Conservation (phyloP, 306 rosid genomes). For the Cucurbita moschata region DNA sequence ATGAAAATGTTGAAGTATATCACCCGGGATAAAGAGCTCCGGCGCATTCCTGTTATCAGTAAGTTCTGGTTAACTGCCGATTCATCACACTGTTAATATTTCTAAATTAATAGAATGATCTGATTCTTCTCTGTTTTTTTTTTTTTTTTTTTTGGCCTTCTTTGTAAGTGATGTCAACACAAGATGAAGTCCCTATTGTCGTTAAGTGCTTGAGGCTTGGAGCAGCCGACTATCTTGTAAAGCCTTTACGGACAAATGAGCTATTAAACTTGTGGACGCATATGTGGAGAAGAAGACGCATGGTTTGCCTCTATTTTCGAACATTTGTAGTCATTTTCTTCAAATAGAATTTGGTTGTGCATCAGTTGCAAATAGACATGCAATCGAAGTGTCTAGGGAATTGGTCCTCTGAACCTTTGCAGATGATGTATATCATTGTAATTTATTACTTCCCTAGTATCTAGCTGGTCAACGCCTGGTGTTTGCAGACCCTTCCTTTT, state of each 20-base stretch:
- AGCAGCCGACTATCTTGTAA: slow-evolving; percentile 97
- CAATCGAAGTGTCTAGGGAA: neutral
- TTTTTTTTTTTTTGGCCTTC: slow-evolving; percentile 18
- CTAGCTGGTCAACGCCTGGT: neutral
- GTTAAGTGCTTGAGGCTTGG: slow-evolving; percentile 97
- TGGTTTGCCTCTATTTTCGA: slow-evolving; percentile 40
- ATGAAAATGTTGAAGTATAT: slow-evolving; percentile 85
- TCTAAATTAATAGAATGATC: neutral
- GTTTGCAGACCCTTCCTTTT: neutral
- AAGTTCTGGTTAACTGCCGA: slow-evolving; percentile 10
- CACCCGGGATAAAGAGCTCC: slow-evolving; percentile 57
- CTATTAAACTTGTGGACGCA: slow-evolving; percentile 94
- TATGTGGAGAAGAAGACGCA: slow-evolving; percentile 98
- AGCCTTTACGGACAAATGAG: slow-evolving; percentile 96
- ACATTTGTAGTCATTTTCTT: neutral
- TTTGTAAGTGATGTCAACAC: slow-evolving; percentile 88
- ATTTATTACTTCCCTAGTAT: neutral
- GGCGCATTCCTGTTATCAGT: slow-evolving; percentile 90
- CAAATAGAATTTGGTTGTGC: neutral
- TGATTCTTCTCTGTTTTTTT: slow-evolving; percentile 10
- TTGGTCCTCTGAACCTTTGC: neutral
- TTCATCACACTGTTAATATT: neutral
- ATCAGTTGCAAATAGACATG: neutral
- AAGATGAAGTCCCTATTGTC: slow-evolving; percentile 85
- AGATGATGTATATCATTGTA: neutral